A percentile compares a stretch with the other conserved stretches of the same genome.
Evolutionary conservation across 2,329 filamentous ascomycete species (phyloP).

Genomic region (Fusarium decemcellulare): DNA sequence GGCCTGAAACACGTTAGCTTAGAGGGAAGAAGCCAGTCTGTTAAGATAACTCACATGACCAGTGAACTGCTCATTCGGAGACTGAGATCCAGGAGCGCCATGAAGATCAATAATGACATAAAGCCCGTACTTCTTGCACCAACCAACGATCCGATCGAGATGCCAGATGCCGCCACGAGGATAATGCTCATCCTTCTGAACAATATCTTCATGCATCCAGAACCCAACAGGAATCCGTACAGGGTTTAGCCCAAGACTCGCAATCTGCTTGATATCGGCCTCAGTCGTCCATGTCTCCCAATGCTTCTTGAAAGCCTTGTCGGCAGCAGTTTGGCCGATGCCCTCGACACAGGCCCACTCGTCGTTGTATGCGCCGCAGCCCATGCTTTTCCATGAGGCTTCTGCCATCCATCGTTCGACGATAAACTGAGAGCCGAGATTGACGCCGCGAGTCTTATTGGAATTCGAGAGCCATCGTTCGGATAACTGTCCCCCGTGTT

Average conservation of each 20-base stretch:
- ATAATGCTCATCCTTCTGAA: slow-evolving; percentile 38
- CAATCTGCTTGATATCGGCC: slow-evolving; percentile 43
- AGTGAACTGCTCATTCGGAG: slow-evolving; percentile 43
- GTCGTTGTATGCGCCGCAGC: slow-evolving; percentile 42
- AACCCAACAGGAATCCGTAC: slow-evolving; percentile 47
- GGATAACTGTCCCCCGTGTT: background rate
- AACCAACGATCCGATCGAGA: slow-evolving; percentile 46
- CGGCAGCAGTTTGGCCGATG: slow-evolving; percentile 42
- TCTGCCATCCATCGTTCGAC: slow-evolving; percentile 47
- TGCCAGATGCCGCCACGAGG: slow-evolving; percentile 43
- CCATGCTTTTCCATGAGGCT: slow-evolving; percentile 43
- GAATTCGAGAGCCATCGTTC: slow-evolving; percentile 30
- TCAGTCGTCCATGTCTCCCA: slow-evolving; percentile 45
- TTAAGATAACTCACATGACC: slow-evolving; percentile 37
- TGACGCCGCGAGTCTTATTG: slow-evolving; percentile 44
- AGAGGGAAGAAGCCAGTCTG: rapidly evolving
- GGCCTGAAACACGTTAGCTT: background rate
- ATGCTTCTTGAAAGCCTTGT: slow-evolving; percentile 43
- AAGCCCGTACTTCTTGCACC: slow-evolving; percentile 41
- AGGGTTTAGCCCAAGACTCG: slow-evolving; percentile 41
- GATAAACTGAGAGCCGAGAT: slow-evolving; percentile 47
- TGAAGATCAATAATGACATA: slow-evolving; percentile 48
- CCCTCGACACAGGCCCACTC: slow-evolving; percentile 45
- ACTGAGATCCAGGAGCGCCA: slow-evolving; percentile 40
- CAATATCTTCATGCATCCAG: slow-evolving; percentile 46